Percentiles rank a stretch among this genome's conserved stretches.
Evolutionary conservation across 345 rosid genomes (phyloP).

Genomic region (Geranium rotundifolium): DNA sequence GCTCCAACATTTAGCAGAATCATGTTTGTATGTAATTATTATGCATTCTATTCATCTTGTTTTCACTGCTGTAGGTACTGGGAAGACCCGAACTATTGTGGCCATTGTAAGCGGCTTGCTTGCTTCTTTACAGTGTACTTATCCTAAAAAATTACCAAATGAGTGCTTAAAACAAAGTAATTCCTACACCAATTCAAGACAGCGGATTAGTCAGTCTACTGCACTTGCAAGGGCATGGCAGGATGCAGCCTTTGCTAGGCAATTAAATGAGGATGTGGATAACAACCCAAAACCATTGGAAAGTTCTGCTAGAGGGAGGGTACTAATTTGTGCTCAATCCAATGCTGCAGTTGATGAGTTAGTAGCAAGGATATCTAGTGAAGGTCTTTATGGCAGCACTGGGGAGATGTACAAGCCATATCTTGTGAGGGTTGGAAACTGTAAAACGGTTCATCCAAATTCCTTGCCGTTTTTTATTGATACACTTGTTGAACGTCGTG

Average conservation of each 20-base stretch:
- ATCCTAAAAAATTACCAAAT: constrained; percentile 16
- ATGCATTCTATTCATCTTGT: constrained; percentile 5
- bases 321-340: constrained; percentile 90
- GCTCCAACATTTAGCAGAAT: constrained; percentile 2
- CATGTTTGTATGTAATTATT: background rate
- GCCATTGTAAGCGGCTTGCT: constrained; percentile 87
- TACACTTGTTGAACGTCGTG: constrained; percentile 81
- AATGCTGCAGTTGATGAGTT: constrained; percentile 99
- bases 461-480: constrained; percentile 81
- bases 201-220: constrained; percentile 49
- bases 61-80: constrained; percentile 49
- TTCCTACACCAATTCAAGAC: constrained; percentile 29
- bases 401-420: constrained; percentile 86
- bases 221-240: constrained; percentile 90
- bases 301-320: constrained; percentile 55
- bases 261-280: constrained; percentile 45
- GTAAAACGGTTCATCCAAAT: constrained; percentile 73
- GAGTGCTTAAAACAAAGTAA: constrained; percentile 29
- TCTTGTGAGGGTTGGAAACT: constrained; percentile 94
- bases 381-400: constrained; percentile 77
- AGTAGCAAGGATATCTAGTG: constrained; percentile 67
- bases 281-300: constrained; percentile 31
- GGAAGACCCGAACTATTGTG: constrained; percentile 90
- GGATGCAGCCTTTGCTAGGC: constrained; percentile 91
- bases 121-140: constrained; percentile 38